Conservation (phyloP, 2,329 filamentous ascomycete genomes). For the Lasiodiplodia sp. region DNA sequence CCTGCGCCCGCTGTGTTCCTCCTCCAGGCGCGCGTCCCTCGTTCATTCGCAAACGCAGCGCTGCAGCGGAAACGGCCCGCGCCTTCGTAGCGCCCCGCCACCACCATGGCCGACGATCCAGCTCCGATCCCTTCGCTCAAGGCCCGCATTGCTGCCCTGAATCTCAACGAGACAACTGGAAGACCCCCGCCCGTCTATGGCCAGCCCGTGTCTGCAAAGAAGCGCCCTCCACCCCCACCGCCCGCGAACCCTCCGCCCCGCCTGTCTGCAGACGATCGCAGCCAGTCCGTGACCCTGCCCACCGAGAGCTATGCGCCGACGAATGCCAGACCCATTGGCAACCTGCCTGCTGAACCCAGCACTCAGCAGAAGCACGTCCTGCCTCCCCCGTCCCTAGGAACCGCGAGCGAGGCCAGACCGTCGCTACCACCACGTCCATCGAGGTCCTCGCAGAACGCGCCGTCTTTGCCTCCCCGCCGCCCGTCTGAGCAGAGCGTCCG, state of each 20-base stretch:
- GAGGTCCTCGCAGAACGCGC: conserved; percentile 42
- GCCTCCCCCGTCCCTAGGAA: conserved; percentile 17
- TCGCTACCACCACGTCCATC: conserved; percentile 57
- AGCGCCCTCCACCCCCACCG: conserved; percentile 48
- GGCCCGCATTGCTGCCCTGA: conserved; percentile 57
- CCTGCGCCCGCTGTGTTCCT: conserved; percentile 3
- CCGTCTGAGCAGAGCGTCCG: conserved; percentile 48
- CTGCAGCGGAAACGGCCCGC: conserved; percentile 22
- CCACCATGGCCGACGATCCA: conserved; percentile 38
- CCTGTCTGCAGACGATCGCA: conserved; percentile 41
- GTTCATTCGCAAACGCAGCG: conserved; percentile 47
- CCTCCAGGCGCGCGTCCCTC: conserved; percentile 36
- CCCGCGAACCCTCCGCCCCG: conserved; percentile 47
- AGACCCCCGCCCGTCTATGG: conserved; percentile 45
- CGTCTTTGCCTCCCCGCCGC: conserved; percentile 54
- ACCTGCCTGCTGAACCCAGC: conserved; percentile 44
- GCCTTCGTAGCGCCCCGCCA: conserved; percentile 16
- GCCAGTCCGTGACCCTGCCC: conserved; percentile 50
- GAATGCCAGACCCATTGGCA: conserved; percentile 44
- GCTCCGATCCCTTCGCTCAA: conserved; percentile 45
- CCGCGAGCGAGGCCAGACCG: conserved; percentile 46
- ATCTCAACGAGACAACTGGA: conserved; percentile 54
- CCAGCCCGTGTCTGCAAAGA: conserved; percentile 43
- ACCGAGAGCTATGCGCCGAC: conserved; percentile 47
- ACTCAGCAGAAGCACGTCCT: conserved; percentile 28